phyloP scores from a whole-genome alignment of 2,329 filamentous ascomycete genomes.

The Alternaria rosae region DNA sequence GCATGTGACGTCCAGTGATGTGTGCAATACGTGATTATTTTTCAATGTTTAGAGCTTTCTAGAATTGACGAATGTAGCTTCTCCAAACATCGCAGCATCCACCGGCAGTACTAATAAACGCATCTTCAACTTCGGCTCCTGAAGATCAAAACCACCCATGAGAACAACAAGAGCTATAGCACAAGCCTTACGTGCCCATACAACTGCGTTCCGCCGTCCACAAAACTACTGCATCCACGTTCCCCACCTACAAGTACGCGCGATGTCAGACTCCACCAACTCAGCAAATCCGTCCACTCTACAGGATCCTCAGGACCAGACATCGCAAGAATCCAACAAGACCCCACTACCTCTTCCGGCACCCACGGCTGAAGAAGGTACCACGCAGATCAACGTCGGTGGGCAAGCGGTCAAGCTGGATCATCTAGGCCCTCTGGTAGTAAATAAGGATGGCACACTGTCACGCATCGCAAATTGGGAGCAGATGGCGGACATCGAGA shows the following conservation, averaged over 20 bases:
- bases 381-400: constrained; percentile 40
- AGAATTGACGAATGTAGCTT: neutral
- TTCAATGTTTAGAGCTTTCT: constrained; percentile 1
- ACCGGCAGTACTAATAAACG: neutral
- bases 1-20: neutral
- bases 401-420: constrained; percentile 64
- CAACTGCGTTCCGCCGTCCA: neutral
- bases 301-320: neutral
- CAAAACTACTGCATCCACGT: neutral
- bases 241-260: neutral
- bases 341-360: constrained; percentile 9
- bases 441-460: constrained; percentile 75
- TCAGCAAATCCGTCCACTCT: neutral
- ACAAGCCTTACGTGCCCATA: neutral
- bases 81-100: neutral
- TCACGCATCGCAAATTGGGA: constrained; percentile 77
- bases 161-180: neutral
- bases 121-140: neutral
- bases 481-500: constrained; percentile 73
- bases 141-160: neutral
- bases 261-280: constrained; percentile 1
- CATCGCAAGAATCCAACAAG: neutral
- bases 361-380: constrained; percentile 1
- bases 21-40: neutral
- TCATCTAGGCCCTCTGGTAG: constrained; percentile 74